phyloP scores from a whole-genome alignment of 352 stramenopile species.

The Phytophthora pini region DNA sequence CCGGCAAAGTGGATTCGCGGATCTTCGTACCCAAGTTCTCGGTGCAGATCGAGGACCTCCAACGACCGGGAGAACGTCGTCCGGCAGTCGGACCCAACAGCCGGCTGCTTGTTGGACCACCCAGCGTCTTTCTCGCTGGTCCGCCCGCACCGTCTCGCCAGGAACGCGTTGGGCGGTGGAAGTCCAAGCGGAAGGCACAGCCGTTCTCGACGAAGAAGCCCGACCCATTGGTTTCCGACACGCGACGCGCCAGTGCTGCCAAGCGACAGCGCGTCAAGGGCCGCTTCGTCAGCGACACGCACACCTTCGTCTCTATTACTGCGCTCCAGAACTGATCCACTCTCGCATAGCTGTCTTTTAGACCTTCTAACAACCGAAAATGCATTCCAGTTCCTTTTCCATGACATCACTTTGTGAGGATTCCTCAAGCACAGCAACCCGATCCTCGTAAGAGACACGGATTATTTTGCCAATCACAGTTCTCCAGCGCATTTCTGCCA shows the following conservation, averaged over 20 bases:
- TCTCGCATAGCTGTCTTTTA: conserved; percentile 5
- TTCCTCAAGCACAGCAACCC: conserved; percentile 5
- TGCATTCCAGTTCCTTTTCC: conserved; percentile 20
- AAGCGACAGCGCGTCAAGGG: conserved; percentile 75
- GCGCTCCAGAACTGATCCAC: conserved; percentile 51
- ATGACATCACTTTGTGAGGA: conserved; percentile 2
- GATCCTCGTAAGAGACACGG: background rate
- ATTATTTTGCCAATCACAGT: background rate
- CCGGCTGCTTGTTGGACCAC: conserved; percentile 53
- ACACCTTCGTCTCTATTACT: conserved; percentile 72
- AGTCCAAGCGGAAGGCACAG: conserved; percentile 51
- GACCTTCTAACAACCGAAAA: conserved; percentile 12
- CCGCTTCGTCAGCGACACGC: conserved; percentile 62
- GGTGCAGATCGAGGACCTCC: conserved; percentile 54
- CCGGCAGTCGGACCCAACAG: conserved; percentile 22
- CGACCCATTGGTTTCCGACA: conserved; percentile 52
- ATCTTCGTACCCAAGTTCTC: conserved; percentile 67
- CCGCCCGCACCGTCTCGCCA: conserved; percentile 35
- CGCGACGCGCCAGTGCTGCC: conserved; percentile 57
- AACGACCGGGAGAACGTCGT: conserved; percentile 7
- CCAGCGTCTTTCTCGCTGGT: conserved; percentile 40
- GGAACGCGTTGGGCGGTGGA: conserved; percentile 39
- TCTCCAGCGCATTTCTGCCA: conserved; percentile 3
- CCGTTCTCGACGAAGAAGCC: conserved; percentile 22
- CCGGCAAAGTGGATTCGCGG: conserved; percentile 45